Conservation (phyloP, 495 filamentous ascomycete genomes). For the Cudoniella acicularis region DNA sequence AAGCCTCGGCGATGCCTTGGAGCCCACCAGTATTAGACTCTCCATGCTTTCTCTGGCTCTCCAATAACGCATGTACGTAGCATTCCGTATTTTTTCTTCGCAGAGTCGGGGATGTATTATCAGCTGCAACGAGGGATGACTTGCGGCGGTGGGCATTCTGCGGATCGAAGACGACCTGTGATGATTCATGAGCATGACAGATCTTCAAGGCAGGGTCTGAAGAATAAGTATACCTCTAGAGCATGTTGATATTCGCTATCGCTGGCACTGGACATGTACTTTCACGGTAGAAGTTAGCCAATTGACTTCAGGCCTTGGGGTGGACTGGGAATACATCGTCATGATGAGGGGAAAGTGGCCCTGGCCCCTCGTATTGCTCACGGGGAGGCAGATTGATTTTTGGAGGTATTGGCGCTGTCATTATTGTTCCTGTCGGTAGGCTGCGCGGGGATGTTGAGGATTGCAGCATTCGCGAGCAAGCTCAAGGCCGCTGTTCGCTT, state of each 20-base stretch:
- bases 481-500: too few relatives aligned
- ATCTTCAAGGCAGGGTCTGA: neutral
- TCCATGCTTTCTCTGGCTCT: conserved; percentile 27
- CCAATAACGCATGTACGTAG: conserved; percentile 80
- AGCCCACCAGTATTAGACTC: conserved; percentile 9
- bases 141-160: conserved; percentile 75
- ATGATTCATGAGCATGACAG: conserved; percentile 10
- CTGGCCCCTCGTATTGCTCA: conserved; percentile 8
- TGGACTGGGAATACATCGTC: conserved; percentile 4
- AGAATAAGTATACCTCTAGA: conserved; percentile 19
- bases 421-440: neutral
- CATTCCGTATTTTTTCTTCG: conserved; percentile 60
- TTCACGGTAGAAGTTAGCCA: neutral
- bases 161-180: conserved; percentile 70
- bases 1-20: conserved; percentile 19
- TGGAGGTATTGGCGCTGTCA: conserved; percentile 12
- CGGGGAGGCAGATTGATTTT: conserved; percentile 13
- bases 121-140: conserved; percentile 71
- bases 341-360: conserved; percentile 15
- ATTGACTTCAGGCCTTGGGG: neutral
- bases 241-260: conserved; percentile 29
- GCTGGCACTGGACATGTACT: conserved; percentile 22
- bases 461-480: too few relatives aligned
- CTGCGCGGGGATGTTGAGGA: neutral
- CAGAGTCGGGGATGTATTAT: conserved; percentile 42